Evolutionary conservation across 2,329 filamentous ascomycete genomes (phyloP), one percentile per base, ranked within the genome.

Genomic region (Ceratocystis alfenasii): DNA sequence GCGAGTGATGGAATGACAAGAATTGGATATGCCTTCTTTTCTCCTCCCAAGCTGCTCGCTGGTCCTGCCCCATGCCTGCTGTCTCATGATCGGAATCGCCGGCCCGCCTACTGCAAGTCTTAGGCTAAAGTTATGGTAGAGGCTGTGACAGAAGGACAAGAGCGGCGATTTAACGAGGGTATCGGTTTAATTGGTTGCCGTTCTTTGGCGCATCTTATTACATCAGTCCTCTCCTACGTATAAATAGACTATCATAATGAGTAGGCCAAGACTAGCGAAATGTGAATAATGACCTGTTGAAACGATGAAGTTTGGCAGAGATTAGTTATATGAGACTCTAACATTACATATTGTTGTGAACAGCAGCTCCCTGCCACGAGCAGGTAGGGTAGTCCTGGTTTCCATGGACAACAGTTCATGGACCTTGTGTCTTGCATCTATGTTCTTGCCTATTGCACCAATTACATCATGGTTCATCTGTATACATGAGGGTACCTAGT

Each of bases 61-160:
- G 17, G 7, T 30, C 28, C 12, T 30, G 28, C 36, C 28, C 55
- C 8, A 15, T n/a, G 12, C 28, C 7, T 22, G 55, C 10, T 36
- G 55, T 36, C n/a, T 59, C 55, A 33, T 41, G 36, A 15, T 59
- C 55, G 55, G 55, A 17, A 59, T 36, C 28, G 25, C 55, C 55
- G 55, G n/a, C 55, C 25, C n/a, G 28, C 55, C 22, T 36, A 15
- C 28, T 41, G 36, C 36, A 41, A 36, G 55, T 59, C 55, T 59
- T n/a, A 36, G 55, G 28, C 55, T 20, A 30, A 20, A 20, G 55
- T n/a, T 7, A 59, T 8, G 12, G 28, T n/a, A 36, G 6, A 15
- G 28, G 10, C 6, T 2, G 17, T n/a, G 12, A 15, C 17, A 36
- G 17, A 59, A n/a, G n/a, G 55, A 59, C 55, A 33, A 59, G n/a